Evolutionary conservation across 169 alveolate genomes (phyloP).

Genomic region (Babesia gibsoni): DNA sequence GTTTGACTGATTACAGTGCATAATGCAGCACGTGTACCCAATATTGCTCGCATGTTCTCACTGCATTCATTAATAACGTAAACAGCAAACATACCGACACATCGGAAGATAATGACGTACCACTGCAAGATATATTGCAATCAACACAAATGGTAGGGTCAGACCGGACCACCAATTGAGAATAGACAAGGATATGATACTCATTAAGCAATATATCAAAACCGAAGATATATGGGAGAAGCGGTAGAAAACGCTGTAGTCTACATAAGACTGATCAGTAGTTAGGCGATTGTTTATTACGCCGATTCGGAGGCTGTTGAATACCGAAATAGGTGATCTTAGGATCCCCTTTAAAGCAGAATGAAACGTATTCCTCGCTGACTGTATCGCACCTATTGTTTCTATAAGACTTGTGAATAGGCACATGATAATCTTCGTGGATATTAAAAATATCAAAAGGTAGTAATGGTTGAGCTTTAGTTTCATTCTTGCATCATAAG

Average conservation of each 20-base stretch:
- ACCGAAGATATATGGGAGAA: conserved; percentile 50
- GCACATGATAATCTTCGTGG: conserved; percentile 34
- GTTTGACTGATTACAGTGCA: conserved; percentile 53
- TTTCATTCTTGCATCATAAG: neutral
- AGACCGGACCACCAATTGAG: conserved; percentile 45
- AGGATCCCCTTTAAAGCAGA: conserved; percentile 53
- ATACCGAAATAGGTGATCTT: conserved; percentile 40
- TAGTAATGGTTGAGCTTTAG: conserved; percentile 43
- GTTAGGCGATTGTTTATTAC: conserved; percentile 53
- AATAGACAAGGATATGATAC: conserved; percentile 30
- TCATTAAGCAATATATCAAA: conserved; percentile 19
- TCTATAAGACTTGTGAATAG: conserved; percentile 41
- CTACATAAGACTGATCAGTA: conserved; percentile 65
- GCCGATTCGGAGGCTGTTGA: conserved; percentile 54
- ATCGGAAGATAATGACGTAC: conserved; percentile 54
- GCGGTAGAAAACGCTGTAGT: conserved; percentile 47
- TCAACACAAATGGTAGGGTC: conserved; percentile 36
- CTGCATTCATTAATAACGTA: neutral
- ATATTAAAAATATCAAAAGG: conserved; percentile 23
- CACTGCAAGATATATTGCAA: conserved; percentile 38
- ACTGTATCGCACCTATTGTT: conserved; percentile 53
- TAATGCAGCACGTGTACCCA: conserved; percentile 46
- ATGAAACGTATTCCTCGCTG: conserved; percentile 41
- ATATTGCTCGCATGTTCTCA: conserved; percentile 41
- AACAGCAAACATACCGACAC: conserved; percentile 23